Evolutionary conservation across 495 filamentous ascomycete genomes (phyloP).

Genomic region (Penicillium egyptiacum): DNA sequence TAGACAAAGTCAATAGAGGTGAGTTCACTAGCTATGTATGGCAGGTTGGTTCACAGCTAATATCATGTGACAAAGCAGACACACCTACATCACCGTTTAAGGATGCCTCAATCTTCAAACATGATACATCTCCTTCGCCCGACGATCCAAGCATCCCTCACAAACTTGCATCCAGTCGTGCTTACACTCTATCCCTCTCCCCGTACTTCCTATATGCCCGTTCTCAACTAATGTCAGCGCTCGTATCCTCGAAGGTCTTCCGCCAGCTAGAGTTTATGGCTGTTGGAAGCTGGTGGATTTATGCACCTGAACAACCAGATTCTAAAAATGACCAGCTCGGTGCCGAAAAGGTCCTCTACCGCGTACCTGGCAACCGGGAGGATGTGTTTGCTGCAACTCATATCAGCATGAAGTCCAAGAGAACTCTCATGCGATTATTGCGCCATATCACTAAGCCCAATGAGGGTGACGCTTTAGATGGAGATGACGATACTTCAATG

Average conservation of each 20-base stretch:
- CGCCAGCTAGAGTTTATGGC: slow-evolving; percentile 90
- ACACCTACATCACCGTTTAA: slow-evolving; percentile 36
- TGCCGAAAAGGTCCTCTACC: slow-evolving; percentile 42
- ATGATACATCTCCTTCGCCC: slow-evolving; percentile 13
- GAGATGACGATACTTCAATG: slow-evolving; percentile 36
- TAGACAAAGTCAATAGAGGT: slow-evolving; percentile 50
- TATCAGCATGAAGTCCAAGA: slow-evolving; percentile 74
- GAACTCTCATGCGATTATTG: slow-evolving; percentile 83
- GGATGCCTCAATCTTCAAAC: slow-evolving; percentile 38
- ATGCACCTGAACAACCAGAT: slow-evolving; percentile 29
- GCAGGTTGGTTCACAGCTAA: slow-evolving; percentile 22
- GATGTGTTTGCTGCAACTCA: slow-evolving; percentile 75
- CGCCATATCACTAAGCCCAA: slow-evolving; percentile 54
- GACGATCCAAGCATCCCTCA: slow-evolving; percentile 9
- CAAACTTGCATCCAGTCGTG: slow-evolving; percentile 63
- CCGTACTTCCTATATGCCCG: slow-evolving; percentile 86
- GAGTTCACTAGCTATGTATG: slow-evolving; percentile 13
- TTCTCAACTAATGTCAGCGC: slow-evolving; percentile 68
- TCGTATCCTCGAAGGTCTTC: slow-evolving; percentile 86
- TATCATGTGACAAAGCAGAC: slow-evolving; percentile 30
- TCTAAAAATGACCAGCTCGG: slow-evolving; percentile 11
- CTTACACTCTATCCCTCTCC: slow-evolving; percentile 80
- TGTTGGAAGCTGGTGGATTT: slow-evolving; percentile 91
- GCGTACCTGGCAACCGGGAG: slow-evolving; percentile 81
- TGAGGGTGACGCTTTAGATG: slow-evolving; percentile 29